Percentiles rank a stretch among this genome's conserved stretches.
Evolutionary conservation across 441 rosid genomes (phyloP).

Genomic region (Biscutella laevigata): DNA sequence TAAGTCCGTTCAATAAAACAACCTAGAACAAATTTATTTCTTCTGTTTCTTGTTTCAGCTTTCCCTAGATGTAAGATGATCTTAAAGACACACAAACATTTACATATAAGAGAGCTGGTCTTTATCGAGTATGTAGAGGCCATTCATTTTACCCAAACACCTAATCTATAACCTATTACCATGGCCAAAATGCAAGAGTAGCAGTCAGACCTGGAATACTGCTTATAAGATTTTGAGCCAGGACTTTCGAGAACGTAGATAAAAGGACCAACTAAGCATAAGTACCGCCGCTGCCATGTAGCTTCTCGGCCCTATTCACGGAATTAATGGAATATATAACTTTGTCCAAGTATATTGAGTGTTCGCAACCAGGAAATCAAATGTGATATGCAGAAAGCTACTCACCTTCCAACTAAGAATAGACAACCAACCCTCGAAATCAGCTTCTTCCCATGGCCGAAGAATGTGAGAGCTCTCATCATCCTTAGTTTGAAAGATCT

Average conservation of each 20-base stretch:
- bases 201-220: slow-evolving; percentile 63
- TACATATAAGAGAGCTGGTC: not conserved
- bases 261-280: slow-evolving; percentile 89
- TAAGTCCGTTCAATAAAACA: slow-evolving; percentile 1
- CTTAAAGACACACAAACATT: not conserved
- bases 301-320: slow-evolving; percentile 90
- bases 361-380: not conserved
- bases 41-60: slow-evolving; percentile 1
- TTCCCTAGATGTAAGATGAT: not conserved
- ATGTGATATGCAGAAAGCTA: slow-evolving; percentile 14
- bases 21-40: not conserved
- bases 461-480: slow-evolving; percentile 38
- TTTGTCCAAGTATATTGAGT: slow-evolving; percentile 12
- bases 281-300: slow-evolving; percentile 78
- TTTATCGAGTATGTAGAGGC: slow-evolving; percentile 8
- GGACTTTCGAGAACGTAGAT: slow-evolving; percentile 74
- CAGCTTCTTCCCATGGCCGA: slow-evolving; percentile 85
- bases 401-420: slow-evolving; percentile 80
- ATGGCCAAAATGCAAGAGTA: slow-evolving; percentile 18
- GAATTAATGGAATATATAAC: slow-evolving; percentile 16
- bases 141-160: slow-evolving; percentile 7
- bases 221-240: slow-evolving; percentile 72
- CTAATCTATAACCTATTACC: slow-evolving; percentile 11
- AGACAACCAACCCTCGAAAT: slow-evolving; percentile 90
- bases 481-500: slow-evolving; percentile 64